Evolutionary conservation across 164 flowering plant genomes (phyloP).

Genomic region (Liriodendron chinense): DNA sequence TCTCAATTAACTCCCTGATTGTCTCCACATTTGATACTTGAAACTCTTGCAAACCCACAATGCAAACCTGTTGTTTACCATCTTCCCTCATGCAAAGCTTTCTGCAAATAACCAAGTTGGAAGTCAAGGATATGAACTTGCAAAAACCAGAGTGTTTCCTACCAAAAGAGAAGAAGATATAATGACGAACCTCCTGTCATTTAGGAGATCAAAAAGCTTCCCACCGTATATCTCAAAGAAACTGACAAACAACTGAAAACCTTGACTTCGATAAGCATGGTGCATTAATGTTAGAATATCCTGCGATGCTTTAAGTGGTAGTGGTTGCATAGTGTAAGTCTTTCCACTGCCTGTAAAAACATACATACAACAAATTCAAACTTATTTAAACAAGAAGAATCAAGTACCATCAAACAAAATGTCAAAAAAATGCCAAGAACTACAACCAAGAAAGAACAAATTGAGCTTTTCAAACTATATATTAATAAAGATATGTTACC

Average conservation of each 20-base stretch:
- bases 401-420: too few relatives aligned
- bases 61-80: constrained; percentile 91
- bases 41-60: constrained; percentile 89
- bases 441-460: background rate
- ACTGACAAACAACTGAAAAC: constrained; percentile 81
- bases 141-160: background rate
- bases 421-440: background rate
- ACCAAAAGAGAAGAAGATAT: background rate
- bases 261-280: constrained; percentile 71
- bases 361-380: background rate
- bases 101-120: constrained; percentile 32
- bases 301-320: constrained; percentile 82
- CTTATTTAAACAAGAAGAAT: background rate
- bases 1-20: constrained; percentile 77
- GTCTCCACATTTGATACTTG: constrained; percentile 70
- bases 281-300: constrained; percentile 78
- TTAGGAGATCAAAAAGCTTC: constrained; percentile 84
- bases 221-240: constrained; percentile 99
- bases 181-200: constrained; percentile 72
- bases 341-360: constrained; percentile 82
- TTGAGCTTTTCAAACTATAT: background rate
- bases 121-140: background rate
- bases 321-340: constrained; percentile 90
- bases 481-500: background rate
- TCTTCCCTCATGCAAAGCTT: constrained; percentile 96